Base-by-base conservation (phyloP, 2,329 filamentous ascomycete genomes). In the Coccinonectria pachysandricola region DNA sequence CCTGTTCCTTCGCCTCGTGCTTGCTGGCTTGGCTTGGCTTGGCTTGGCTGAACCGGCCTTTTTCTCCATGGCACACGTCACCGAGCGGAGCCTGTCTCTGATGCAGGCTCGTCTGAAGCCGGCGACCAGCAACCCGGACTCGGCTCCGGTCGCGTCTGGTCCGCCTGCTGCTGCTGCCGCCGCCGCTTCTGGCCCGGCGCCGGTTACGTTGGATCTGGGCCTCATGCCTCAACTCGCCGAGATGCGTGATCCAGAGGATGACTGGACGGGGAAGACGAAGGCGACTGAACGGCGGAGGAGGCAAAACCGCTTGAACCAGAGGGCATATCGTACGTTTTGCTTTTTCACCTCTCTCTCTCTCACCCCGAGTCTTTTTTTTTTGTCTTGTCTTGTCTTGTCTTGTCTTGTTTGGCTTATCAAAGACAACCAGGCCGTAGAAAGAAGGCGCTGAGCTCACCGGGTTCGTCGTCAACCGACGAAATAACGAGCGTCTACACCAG, bases 251-350 rank as follows among this genome's bases (percentile, higher is more conserved):
- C 32, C 41, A 4, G 30, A 40, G 0, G 42, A 45, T 30, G 42
- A 45, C 33, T 45, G 42, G 42, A 41, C 33, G 8, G 42, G 42
- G 4, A 30, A 42, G 7, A 43, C 38, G n/a, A 32, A 36, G 12
- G 21, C 40, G n/a, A 27, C 31, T 3, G 42, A 45, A 14, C 28
- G 42, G 20, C 36, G 42, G 14, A 35, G 33, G 15, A 32, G 42
- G 8, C 42, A 45, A 30, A 45, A 45, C 12, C 42, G 42, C 17
- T 26, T 45, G 18, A 45, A 44, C 15, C 36, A 42, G 20, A 27
- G 42, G 24, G 40, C 42, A 12, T 41, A 36, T 26, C 35, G 42
- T 45, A 13, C 36, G 42, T 36, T 12, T 24, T n/a, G 7, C 7
- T 11, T 12, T 12, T 14, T 7, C 8, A 14, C 17, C 12, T 8